These are phyloP conservation scores for Conringia planisiliqua DNA, from an alignment of 345 rosid species.

Conservation along the genomic window DNA sequence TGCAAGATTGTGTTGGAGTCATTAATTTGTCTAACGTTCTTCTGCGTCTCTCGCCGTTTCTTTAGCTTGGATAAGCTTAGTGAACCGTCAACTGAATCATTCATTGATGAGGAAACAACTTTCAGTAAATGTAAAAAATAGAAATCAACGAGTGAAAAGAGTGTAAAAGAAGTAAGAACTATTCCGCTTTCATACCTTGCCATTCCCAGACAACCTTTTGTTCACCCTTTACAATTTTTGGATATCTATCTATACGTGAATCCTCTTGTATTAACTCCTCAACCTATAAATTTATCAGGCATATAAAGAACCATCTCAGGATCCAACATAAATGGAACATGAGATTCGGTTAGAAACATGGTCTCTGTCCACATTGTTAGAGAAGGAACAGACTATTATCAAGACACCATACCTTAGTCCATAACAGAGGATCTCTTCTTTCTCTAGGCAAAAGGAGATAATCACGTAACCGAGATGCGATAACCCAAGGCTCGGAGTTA, in stretches of 20 bases:
- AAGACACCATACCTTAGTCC: constrained; percentile 63
- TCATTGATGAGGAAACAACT: constrained; percentile 5
- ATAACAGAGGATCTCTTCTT: constrained; percentile 71
- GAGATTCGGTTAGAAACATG: background rate
- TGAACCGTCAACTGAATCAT: constrained; percentile 62
- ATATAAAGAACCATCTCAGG: background rate
- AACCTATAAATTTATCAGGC: constrained; percentile 48
- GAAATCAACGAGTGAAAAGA: background rate
- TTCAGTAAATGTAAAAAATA: background rate
- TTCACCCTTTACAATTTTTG: constrained; percentile 81
- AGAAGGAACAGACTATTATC: background rate
- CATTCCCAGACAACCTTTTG: constrained; percentile 95
- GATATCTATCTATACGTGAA: constrained; percentile 80
- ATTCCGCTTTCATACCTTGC: constrained; percentile 59
- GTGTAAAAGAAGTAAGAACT: background rate
- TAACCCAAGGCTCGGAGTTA: constrained; percentile 74
- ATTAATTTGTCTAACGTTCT: constrained; percentile 28
- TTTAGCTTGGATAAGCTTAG: constrained; percentile 54
- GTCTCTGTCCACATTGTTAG: background rate
- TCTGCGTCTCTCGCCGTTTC: constrained; percentile 40
- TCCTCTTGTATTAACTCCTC: constrained; percentile 85
- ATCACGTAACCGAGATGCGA: constrained; percentile 80
- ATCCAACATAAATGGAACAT: background rate
- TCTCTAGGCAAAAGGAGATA: constrained; percentile 81
- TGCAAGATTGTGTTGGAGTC: constrained; percentile 22